Percentiles rank a stretch among this genome's conserved stretches.
These are phyloP conservation scores for Globisporangium megalacanthum DNA, from an alignment of 352 stramenopile genomes.

Conservation along the genomic window DNA sequence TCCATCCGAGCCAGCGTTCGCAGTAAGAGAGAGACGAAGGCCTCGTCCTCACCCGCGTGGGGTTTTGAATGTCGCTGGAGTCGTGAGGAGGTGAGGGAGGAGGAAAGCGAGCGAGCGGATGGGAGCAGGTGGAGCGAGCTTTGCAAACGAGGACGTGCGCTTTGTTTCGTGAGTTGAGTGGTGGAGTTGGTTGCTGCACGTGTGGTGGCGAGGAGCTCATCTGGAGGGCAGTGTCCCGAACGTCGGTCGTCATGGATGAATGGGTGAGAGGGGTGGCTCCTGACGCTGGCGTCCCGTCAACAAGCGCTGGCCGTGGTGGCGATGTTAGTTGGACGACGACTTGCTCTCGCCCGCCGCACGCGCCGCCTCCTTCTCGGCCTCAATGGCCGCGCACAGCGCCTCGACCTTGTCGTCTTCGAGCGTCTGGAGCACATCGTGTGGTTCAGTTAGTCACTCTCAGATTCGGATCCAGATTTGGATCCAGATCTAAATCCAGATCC, in stretches of 20 bases:
- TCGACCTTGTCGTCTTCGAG: slow-evolving; percentile 77
- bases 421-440: slow-evolving; percentile 22
- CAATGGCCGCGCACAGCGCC: slow-evolving; percentile 71
- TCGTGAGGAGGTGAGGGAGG: too few species aligned
- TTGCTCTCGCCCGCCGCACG: slow-evolving; percentile 72
- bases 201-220: background rate
- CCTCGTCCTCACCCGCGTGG: too few species aligned
- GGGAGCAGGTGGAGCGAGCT: background rate
- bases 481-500: too few species aligned
- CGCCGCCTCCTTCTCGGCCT: slow-evolving; percentile 81
- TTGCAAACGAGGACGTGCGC: background rate
- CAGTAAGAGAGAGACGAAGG: too few species aligned
- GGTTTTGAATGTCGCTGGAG: too few species aligned
- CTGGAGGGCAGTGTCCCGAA: background rate
- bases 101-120: too few species aligned
- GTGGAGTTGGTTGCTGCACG: background rate
- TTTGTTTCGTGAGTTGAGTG: background rate
- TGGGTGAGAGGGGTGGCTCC: too few species aligned
- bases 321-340: slow-evolving; percentile 32
- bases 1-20: too few species aligned
- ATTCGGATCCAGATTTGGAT: too few species aligned
- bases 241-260: background rate
- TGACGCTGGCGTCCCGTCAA: background rate
- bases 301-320: too few species aligned
- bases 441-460: too few species aligned